phyloP scores from a whole-genome alignment of 345 rosid species.

The Syzygium oleosum region DNA sequence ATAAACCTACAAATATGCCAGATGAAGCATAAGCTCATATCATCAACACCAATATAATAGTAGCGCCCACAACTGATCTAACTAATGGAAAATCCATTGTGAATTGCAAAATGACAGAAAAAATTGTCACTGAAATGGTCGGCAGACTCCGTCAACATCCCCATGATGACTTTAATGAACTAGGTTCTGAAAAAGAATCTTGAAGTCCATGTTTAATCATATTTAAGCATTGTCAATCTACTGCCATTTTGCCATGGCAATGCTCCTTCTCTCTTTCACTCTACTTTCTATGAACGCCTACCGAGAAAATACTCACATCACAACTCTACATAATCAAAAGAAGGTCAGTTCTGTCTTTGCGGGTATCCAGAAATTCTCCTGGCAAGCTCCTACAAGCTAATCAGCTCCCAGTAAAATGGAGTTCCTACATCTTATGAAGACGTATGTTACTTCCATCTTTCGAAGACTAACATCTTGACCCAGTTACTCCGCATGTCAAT shows the following conservation, averaged over 20 bases:
- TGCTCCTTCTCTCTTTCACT: background rate
- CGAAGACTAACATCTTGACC: background rate
- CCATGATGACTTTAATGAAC: background rate
- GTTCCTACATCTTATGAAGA: background rate
- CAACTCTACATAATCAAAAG: background rate
- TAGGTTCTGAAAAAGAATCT: background rate
- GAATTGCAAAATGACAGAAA: background rate
- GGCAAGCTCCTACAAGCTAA: background rate
- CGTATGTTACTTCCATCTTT: background rate
- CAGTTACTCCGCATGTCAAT: background rate
- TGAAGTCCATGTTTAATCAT: background rate
- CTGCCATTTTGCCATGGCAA: background rate
- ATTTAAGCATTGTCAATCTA: background rate
- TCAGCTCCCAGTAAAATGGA: background rate
- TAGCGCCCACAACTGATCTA: background rate
- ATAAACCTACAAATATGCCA: background rate
- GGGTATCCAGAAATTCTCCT: background rate
- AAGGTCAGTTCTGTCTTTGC: background rate
- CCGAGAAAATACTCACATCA: background rate
- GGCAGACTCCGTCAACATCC: background rate
- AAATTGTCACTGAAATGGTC: background rate
- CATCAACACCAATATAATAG: background rate
- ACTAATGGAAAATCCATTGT: background rate
- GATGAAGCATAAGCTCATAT: background rate
- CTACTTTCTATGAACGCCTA: background rate